Evolutionary conservation across 345 rosid genomes (phyloP).

Genomic region (Linum tenue): DNA sequence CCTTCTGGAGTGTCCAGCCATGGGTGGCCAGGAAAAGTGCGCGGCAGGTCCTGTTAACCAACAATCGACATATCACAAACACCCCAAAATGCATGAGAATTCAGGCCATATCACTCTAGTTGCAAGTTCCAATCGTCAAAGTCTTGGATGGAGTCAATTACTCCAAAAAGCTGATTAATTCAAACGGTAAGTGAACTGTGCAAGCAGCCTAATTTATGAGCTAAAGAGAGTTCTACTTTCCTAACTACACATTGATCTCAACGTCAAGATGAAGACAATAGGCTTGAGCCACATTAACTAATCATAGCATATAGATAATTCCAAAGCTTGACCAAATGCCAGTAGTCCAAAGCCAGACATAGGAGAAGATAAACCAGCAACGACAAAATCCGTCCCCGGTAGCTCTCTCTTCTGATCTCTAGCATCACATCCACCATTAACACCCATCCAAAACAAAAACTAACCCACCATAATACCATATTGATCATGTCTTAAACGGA

Average conservation of each 20-base stretch:
- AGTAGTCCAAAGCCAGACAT: neutral
- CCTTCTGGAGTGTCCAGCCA: slow-evolving; percentile 99
- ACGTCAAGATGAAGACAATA: neutral
- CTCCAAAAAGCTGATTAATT: neutral
- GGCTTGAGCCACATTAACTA: neutral
- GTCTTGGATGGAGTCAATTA: slow-evolving; percentile 1
- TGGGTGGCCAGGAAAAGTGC: slow-evolving; percentile 98
- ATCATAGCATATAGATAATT: neutral
- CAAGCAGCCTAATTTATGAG: neutral
- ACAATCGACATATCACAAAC: neutral
- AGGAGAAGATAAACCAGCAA: neutral
- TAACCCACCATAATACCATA: no score
- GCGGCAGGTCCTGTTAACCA: slow-evolving; percentile 67
- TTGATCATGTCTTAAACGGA: no score
- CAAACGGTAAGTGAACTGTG: neutral
- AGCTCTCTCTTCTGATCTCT: neutral
- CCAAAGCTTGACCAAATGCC: neutral
- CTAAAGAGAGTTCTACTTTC: neutral
- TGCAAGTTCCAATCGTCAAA: neutral
- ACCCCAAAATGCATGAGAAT: neutral
- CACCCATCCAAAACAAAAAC: no score
- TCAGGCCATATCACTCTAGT: neutral
- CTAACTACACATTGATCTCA: neutral
- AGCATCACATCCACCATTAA: neutral
- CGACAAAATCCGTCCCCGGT: neutral